phyloP scores from a whole-genome alignment of 148 eudicot species.

The Agrostemma githago region DNA sequence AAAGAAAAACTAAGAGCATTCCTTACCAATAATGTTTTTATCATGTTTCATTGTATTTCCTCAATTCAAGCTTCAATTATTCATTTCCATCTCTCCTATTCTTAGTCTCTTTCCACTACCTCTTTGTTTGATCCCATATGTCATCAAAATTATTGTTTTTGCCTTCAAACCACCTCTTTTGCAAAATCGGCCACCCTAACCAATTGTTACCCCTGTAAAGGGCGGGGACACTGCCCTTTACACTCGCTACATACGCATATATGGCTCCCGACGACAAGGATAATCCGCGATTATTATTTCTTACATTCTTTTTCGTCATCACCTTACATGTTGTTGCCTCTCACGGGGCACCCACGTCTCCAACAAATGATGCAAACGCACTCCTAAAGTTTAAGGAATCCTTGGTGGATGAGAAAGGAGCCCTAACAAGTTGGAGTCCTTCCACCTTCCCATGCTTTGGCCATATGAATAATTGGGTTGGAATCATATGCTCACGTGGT shows the following conservation, averaged over 20 bases:
- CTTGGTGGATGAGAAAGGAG: constrained; percentile 15
- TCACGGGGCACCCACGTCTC: constrained; percentile 6
- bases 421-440: constrained; percentile 24
- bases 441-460: constrained; percentile 22
- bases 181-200: constrained; percentile 14
- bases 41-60: neutral
- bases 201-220: constrained; percentile 29
- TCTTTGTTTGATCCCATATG: constrained; percentile 15
- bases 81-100: neutral
- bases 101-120: neutral
- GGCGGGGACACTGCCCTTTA: constrained; percentile 44
- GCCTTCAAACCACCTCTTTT: constrained; percentile 15
- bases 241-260: too few relatives aligned
- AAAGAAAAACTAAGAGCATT: neutral
- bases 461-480: constrained; percentile 27
- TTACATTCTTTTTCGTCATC: constrained; percentile 5
- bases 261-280: constrained; percentile 18
- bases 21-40: neutral
- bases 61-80: constrained; percentile 3
- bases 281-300: neutral
- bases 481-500: constrained; percentile 28
- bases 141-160: constrained; percentile 14
- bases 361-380: neutral
- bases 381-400: constrained; percentile 26
- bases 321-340: constrained; percentile 2